These are phyloP conservation scores for Calonectria naviculata DNA, from an alignment of 2,329 filamentous ascomycete species.

Conservation along the genomic window DNA sequence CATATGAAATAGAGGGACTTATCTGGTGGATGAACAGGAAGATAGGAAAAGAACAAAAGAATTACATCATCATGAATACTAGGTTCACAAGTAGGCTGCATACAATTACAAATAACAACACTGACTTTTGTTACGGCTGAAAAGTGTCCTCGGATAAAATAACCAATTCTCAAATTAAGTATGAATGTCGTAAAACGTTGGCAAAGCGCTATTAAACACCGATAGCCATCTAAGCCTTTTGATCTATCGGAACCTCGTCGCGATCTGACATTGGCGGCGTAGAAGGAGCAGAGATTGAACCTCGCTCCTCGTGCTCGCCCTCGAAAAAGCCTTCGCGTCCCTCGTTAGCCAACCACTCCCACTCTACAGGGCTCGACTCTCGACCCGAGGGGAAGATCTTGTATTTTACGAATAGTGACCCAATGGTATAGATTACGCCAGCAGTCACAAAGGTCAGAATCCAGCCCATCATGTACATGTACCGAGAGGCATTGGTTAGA, in stretches of 20 bases:
- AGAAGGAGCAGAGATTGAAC: constrained; percentile 33
- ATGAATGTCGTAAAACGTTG: neutral
- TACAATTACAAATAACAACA: no score
- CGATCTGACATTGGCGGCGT: constrained; percentile 5
- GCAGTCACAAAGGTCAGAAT: constrained; percentile 42
- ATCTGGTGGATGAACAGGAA: neutral
- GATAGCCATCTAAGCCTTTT: neutral
- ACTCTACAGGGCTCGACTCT: constrained; percentile 25
- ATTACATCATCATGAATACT: no score
- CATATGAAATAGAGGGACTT: neutral
- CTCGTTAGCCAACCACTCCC: constrained; percentile 39
- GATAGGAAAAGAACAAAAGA: neutral
- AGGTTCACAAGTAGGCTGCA: no score
- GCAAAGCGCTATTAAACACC: neutral
- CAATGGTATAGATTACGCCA: constrained; percentile 37
- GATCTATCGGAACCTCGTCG: neutral
- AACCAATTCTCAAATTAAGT: neutral
- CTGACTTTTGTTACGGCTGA: neutral
- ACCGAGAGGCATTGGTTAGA: constrained; percentile 34
- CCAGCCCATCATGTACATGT: constrained; percentile 47
- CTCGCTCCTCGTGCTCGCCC: constrained; percentile 21
- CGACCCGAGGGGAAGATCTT: constrained; percentile 35
- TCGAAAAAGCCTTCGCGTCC: constrained; percentile 40
- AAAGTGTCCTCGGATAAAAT: neutral
- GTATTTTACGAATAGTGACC: constrained; percentile 31